phyloP scores from a whole-genome alignment of 2,329 filamentous ascomycete genomes.

The Aspergillus quadricinctus region DNA sequence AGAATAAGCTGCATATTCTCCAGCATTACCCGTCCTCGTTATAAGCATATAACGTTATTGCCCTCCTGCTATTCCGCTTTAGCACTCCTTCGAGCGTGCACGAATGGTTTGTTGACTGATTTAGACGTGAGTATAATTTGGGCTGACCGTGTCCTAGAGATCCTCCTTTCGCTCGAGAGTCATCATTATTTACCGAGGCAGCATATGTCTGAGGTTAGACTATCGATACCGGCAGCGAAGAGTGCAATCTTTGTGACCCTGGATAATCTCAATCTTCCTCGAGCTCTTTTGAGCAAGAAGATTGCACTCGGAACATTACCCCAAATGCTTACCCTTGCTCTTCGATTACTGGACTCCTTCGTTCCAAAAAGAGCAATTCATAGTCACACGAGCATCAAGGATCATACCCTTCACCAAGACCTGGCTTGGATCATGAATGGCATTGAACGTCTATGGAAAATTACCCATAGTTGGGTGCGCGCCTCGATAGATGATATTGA shows the following conservation, averaged over 20 bases:
- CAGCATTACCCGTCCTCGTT: constrained; percentile 29
- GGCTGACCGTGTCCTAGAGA: constrained; percentile 36
- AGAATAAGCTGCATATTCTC: constrained; percentile 34
- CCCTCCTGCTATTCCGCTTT: constrained; percentile 26
- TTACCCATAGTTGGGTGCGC: constrained; percentile 26
- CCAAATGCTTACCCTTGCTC: constrained; percentile 20
- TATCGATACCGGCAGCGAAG: constrained; percentile 24
- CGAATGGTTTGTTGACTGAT: constrained; percentile 32
- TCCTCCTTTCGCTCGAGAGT: constrained; percentile 41
- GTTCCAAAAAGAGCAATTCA: constrained; percentile 11
- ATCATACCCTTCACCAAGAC: constrained; percentile 27
- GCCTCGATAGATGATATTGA: constrained; percentile 9
- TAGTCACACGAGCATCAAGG: constrained; percentile 12
- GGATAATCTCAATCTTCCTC: constrained; percentile 28
- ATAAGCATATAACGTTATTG: constrained; percentile 28
- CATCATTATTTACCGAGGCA: constrained; percentile 13
- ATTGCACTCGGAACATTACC: constrained; percentile 25
- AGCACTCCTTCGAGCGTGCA: constrained; percentile 31
- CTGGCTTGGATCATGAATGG: constrained; percentile 31
- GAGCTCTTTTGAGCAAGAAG: constrained; percentile 22
- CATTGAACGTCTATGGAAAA: constrained; percentile 30
- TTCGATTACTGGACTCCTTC: constrained; percentile 30
- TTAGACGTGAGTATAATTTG: not conserved
- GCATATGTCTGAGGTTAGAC: constrained; percentile 4
- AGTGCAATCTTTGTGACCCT: constrained; percentile 26